Evolutionary conservation across 2,329 filamentous ascomycete genomes (phyloP).

Genomic region (Graphilbum fragrans): DNA sequence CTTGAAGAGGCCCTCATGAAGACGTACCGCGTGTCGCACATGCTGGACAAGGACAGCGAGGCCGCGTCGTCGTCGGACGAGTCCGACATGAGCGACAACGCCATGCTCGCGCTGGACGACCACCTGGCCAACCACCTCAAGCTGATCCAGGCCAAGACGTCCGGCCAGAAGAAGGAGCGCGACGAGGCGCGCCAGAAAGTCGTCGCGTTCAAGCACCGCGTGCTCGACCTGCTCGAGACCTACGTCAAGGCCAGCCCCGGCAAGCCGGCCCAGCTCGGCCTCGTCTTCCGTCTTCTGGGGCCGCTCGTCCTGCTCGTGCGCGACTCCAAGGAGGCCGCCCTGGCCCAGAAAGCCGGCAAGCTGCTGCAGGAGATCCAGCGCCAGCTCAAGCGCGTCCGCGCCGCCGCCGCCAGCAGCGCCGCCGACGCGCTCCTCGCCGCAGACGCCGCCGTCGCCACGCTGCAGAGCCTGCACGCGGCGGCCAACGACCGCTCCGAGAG

Average conservation of each 20-base stretch:
- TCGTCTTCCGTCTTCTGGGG: slow-evolving; percentile 58
- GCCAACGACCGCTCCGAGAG: slow-evolving; percentile 39
- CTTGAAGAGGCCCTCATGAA: slow-evolving; percentile 69
- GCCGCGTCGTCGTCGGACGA: slow-evolving; percentile 28
- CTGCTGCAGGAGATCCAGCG: slow-evolving; percentile 63
- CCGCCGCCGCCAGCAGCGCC: slow-evolving; percentile 20
- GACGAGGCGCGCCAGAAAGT: slow-evolving; percentile 82
- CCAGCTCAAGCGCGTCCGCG: slow-evolving; percentile 45
- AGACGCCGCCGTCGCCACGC: slow-evolving; percentile 39
- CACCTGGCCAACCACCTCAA: slow-evolving; percentile 79
- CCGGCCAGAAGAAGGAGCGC: slow-evolving; percentile 68
- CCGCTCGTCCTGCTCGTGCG: slow-evolving; percentile 68
- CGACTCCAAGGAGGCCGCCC: slow-evolving; percentile 62
- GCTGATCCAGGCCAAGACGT: slow-evolving; percentile 50
- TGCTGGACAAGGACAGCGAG: slow-evolving; percentile 44
- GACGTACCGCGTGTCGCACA: slow-evolving; percentile 35
- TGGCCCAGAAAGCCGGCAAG: slow-evolving; percentile 60
- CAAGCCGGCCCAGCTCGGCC: slow-evolving; percentile 7
- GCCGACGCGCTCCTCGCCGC: not conserved
- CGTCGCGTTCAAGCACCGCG: slow-evolving; percentile 87
- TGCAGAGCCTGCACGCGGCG: slow-evolving; percentile 61
- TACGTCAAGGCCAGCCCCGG: slow-evolving; percentile 52
- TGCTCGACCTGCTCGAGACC: slow-evolving; percentile 76
- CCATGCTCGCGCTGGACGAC: slow-evolving; percentile 83
- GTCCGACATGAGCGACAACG: slow-evolving; percentile 85